Percentiles rank a stretch among this genome's conserved stretches.
Conservation (phyloP, 495 filamentous ascomycete species). For the Pseudotulostoma volvatum region DNA sequence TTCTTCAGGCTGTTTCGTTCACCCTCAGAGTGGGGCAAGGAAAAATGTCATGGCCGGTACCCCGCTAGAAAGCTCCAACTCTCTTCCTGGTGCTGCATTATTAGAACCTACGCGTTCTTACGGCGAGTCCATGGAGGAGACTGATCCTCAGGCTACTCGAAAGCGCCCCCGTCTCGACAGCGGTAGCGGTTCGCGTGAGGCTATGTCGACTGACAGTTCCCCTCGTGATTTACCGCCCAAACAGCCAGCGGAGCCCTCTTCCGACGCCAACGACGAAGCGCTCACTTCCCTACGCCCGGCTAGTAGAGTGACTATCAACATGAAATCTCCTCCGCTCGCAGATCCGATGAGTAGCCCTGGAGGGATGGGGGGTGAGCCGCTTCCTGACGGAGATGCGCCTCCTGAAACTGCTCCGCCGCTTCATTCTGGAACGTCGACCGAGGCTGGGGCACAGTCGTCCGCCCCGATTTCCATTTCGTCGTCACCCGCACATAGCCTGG, state of each 20-base stretch:
- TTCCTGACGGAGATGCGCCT: constrained; percentile 2
- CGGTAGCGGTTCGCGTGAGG: constrained; percentile 29
- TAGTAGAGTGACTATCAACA: constrained; percentile 42
- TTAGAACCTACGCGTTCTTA: constrained; percentile 17
- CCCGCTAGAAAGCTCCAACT: constrained; percentile 34
- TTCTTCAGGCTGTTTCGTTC: too few species aligned
- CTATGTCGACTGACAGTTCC: constrained; percentile 26
- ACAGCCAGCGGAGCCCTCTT: constrained; percentile 3
- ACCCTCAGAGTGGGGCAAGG: constrained; percentile 13
- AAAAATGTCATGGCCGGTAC: constrained; percentile 36
- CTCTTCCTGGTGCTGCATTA: constrained; percentile 24
- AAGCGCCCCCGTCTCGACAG: constrained; percentile 50
- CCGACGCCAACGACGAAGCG: constrained; percentile 12
- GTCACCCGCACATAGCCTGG: constrained; percentile 33
- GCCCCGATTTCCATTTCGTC: constrained; percentile 31
- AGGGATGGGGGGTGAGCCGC: background rate
- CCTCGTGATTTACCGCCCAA: constrained; percentile 2
- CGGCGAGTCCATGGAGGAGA: constrained; percentile 40
- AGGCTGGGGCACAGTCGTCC: constrained; percentile 11
- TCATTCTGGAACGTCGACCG: constrained; percentile 5
- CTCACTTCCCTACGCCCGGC: constrained; percentile 22
- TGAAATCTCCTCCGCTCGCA: constrained; percentile 20
- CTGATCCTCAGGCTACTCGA: constrained; percentile 34
- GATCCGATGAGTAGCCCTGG: constrained; percentile 1
- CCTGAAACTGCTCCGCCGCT: constrained; percentile 3